phyloP scores from a whole-genome alignment of 177 flowering plant genomes.

The Tripterygium wilfordii region DNA sequence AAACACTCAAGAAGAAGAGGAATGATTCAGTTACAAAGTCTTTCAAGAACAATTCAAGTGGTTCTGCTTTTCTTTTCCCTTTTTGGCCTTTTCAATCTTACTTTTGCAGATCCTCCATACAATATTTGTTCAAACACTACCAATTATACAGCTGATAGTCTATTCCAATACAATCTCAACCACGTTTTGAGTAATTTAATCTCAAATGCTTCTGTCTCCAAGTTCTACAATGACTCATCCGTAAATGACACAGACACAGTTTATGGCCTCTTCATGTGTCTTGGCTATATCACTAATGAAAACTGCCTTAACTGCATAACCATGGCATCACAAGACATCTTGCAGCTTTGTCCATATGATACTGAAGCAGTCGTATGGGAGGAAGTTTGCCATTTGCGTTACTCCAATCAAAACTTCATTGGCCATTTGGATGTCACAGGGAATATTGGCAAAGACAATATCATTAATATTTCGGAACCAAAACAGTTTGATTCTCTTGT shows the following conservation, averaged over 20 bases:
- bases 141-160: background rate
- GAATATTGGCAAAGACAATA: background rate
- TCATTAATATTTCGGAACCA: constrained; percentile 7
- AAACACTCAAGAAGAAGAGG: no score
- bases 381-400: constrained; percentile 16
- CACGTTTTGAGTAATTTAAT: constrained; percentile 1
- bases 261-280: constrained; percentile 14
- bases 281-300: constrained; percentile 2
- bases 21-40: no score
- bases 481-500: constrained; percentile 1
- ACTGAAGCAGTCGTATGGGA: constrained; percentile 19
- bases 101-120: constrained; percentile 7
- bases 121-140: constrained; percentile 1
- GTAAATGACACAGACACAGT: constrained; percentile 12
- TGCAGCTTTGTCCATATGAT: constrained; percentile 8
- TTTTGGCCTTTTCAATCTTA: background rate
- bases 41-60: background rate
- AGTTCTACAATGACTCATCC: background rate
- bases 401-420: constrained; percentile 5
- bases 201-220: constrained; percentile 11
- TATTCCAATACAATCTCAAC: constrained; percentile 9
- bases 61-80: background rate
- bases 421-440: constrained; percentile 5
- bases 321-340: constrained; percentile 2
- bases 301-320: constrained; percentile 10